These are phyloP conservation scores for Fragaria nilgerrensis DNA, from an alignment of 306 rosid genomes.

Conservation along the genomic window DNA sequence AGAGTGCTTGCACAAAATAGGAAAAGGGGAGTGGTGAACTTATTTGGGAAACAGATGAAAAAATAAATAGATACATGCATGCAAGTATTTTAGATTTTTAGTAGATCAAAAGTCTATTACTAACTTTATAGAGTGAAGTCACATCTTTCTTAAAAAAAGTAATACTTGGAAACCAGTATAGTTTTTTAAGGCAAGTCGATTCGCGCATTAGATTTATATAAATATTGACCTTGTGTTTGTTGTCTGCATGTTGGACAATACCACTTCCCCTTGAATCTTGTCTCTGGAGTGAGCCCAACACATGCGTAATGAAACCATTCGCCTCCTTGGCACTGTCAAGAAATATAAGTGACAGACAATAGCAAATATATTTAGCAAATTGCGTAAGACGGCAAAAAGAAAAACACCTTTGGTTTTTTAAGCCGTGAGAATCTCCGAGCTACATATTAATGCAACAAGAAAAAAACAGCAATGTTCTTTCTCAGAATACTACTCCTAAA, in stretches of 20 bases:
- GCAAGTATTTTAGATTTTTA: neutral
- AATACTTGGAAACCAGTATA: constrained; percentile 14
- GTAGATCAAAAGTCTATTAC: neutral
- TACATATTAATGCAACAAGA: neutral
- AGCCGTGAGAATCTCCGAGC: neutral
- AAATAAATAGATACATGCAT: neutral
- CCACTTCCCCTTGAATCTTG: constrained; percentile 98
- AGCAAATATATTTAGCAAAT: neutral
- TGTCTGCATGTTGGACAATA: constrained; percentile 88
- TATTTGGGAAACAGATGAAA: neutral
- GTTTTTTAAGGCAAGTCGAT: neutral
- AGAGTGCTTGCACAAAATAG: neutral
- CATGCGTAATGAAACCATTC: constrained; percentile 99
- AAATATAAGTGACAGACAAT: neutral
- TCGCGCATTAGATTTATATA: neutral
- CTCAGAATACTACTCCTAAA: neutral
- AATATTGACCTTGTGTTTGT: constrained; percentile 53
- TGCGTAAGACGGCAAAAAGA: no score
- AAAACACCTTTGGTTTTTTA: no score
- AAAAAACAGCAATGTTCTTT: neutral
- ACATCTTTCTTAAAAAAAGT: constrained; percentile 9
- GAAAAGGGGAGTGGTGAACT: neutral
- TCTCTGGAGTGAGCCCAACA: constrained; percentile 94
- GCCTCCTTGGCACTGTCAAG: constrained; percentile 91
- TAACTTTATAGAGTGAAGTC: neutral